phyloP scores from a whole-genome alignment of 306 rosid species.

The Biancaea sappan region DNA sequence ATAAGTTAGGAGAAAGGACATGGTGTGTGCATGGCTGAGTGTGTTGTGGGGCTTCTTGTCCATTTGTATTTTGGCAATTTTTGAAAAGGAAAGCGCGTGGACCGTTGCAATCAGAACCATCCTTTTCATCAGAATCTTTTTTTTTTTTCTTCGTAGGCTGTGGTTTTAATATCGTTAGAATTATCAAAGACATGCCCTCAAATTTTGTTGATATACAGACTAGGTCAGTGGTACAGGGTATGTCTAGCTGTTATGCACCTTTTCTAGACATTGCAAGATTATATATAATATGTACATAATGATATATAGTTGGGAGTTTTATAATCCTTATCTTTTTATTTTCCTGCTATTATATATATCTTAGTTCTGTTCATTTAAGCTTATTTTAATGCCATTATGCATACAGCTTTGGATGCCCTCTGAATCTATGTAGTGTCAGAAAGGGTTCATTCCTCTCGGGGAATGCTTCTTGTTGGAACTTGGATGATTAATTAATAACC shows the following conservation, averaged over 20 bases:
- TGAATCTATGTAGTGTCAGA: constrained; percentile 27
- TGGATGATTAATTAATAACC: background rate
- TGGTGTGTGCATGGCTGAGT: constrained; percentile 23
- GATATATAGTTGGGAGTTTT: constrained; percentile 43
- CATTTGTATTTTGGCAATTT: constrained; percentile 41
- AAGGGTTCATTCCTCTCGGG: constrained; percentile 11
- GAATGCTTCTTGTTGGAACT: constrained; percentile 25
- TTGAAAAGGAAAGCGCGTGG: constrained; percentile 49
- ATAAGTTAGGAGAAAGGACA: constrained; percentile 14
- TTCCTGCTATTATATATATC: background rate
- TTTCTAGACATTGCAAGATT: constrained; percentile 43
- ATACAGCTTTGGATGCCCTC: constrained; percentile 31
- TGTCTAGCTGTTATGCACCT: constrained; percentile 65
- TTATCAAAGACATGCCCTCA: constrained; percentile 42
- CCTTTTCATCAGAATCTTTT: constrained; percentile 41
- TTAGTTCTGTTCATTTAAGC: constrained; percentile 14
- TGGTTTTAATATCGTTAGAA: constrained; percentile 8
- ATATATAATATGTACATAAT: constrained; percentile 61
- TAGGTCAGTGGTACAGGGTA: constrained; percentile 64
- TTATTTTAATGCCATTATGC: background rate
- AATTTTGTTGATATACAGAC: constrained; percentile 60
- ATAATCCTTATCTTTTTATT: constrained; percentile 20
- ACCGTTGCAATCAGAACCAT: constrained; percentile 53
- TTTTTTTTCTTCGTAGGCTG: background rate
- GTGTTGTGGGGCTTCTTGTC: constrained; percentile 48